Evolutionary conservation across 192 early-diverging fungal genomes (phyloP).

Genomic region (Linnemannia elongata): DNA sequence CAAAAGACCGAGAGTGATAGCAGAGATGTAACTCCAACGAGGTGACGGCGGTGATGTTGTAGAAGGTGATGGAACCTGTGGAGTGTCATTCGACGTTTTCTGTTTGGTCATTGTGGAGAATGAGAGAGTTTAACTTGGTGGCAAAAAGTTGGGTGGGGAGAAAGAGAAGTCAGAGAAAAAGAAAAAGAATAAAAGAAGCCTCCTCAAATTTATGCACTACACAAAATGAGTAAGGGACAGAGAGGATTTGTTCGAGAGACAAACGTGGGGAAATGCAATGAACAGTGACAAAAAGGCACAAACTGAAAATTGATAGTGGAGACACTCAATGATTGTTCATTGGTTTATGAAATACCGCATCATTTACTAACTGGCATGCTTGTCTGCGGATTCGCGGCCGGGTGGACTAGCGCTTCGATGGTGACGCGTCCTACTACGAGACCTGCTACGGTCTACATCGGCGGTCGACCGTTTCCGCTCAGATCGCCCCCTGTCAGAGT

Average conservation of each 20-base stretch:
- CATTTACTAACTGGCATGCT: background rate
- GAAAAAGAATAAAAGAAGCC: background rate
- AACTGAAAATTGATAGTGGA: no score
- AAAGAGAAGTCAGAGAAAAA: no score
- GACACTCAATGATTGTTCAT: background rate
- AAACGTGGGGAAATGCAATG: no score
- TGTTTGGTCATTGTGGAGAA: background rate
- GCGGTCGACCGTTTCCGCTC: background rate
- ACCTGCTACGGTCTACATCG: background rate
- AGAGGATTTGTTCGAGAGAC: background rate
- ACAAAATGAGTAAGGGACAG: background rate
- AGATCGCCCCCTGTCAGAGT: background rate
- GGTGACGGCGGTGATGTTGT: background rate
- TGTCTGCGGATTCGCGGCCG: background rate
- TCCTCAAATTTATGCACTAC: background rate
- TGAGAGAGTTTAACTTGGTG: background rate
- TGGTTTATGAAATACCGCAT: slow-evolving; percentile 2
- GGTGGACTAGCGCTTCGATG: background rate
- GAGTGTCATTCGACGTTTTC: background rate
- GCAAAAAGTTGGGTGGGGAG: background rate
- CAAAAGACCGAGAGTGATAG: slow-evolving; percentile 52
- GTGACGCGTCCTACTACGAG: background rate
- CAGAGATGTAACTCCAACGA: slow-evolving; percentile 28
- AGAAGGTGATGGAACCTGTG: background rate
- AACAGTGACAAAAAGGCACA: no score